Evolutionary conservation across 1,284 basidiomycete species (phyloP), one percentile per base, ranked within the genome.

Genomic region (Tilletia caries): DNA sequence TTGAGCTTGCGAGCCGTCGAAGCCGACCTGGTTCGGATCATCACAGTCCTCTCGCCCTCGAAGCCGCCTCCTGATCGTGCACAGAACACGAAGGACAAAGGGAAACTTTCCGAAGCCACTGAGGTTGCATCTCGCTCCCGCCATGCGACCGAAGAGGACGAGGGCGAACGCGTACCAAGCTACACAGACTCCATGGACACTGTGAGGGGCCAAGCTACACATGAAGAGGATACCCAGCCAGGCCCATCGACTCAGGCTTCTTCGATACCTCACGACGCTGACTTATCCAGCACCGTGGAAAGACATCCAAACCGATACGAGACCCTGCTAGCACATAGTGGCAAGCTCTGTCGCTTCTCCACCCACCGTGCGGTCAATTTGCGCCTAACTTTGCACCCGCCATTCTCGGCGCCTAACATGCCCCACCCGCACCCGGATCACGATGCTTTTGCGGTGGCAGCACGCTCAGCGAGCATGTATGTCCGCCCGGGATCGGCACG

Each of bases 301-400:
- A 41, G 37, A 41, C 37, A 6, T 15, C 10, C 33, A 10, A 50
- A 54, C 12, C 18, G 50, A 33, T 67, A 77, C 27, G 75, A 80
- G 69, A 72, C 77, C 4, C 46, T 81, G n/a, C 67, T 82, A 10
- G 78, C 79, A 3, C 73, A 76, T 52, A 78, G 73, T 25, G 80
- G 80, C 33, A 82, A 82, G 71, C 71, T 78, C 15, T 82, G 80
- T 48, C 77, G 80, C 32, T 81, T 82, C 66, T 73, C 80, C 44
- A 76, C 77, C 10, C 71, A 75, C 29, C 71, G 73, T 1, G 69
- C 80, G 0, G 69, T 82, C 12, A 67, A 78, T 44, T 68, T 83
- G 23, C 72, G 76, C 10, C 67, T 83, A 43, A 68, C 75, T 0
- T 70, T 82, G 0, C 79, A 80, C 68, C 80, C 79, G 5, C 79